Percentiles rank a stretch among this genome's conserved stretches.
Evolutionary conservation across 306 rosid species (phyloP).

Genomic region (Vicia villosa): DNA sequence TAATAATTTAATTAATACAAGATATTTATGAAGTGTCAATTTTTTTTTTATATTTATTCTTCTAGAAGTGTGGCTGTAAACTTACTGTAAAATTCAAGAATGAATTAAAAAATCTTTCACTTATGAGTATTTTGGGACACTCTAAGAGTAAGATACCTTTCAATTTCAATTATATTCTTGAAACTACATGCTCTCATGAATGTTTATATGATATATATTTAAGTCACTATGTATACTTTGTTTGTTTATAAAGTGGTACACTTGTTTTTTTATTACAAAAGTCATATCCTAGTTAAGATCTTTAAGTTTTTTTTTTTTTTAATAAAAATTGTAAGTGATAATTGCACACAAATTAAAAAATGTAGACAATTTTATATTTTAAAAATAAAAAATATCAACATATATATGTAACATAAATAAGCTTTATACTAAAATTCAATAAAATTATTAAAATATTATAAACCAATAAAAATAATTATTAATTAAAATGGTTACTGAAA

Average conservation of each 20-base stretch:
- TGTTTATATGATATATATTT: background rate
- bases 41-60: background rate
- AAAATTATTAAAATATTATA: too few relatives aligned
- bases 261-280: too few relatives aligned
- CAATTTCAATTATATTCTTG: background rate
- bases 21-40: background rate
- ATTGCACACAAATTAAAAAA: too few relatives aligned
- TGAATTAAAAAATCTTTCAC: background rate
- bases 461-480: too few relatives aligned
- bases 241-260: background rate
- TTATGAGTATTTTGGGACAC: constrained; percentile 5
- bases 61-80: background rate
- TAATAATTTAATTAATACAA: background rate
- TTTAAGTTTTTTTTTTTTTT: background rate
- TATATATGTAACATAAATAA: too few relatives aligned
- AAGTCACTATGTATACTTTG: background rate
- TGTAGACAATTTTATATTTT: too few relatives aligned
- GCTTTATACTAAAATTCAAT: too few relatives aligned
- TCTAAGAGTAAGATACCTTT: constrained; percentile 13
- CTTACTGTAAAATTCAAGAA: constrained; percentile 16
- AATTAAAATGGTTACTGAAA: too few relatives aligned
- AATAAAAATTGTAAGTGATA: too few relatives aligned
- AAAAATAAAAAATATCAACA: too few relatives aligned
- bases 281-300: background rate
- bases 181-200: background rate